phyloP scores from a whole-genome alignment of 1,284 basidiomycete species.

The Coniferiporia weirii region DNA sequence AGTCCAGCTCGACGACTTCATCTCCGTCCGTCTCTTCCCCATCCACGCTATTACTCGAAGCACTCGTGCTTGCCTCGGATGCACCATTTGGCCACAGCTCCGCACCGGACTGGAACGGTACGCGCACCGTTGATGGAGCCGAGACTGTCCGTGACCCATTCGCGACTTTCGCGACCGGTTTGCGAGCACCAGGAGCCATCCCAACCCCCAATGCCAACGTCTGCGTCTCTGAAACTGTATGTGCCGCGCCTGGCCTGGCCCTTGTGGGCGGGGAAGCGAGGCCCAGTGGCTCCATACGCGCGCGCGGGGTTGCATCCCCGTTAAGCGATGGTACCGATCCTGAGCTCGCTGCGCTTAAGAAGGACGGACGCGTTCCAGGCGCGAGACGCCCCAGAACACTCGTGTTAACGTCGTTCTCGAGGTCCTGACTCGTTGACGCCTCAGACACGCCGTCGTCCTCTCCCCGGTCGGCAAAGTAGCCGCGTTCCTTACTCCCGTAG shows the following conservation, averaged over 20 bases:
- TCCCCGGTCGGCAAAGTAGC: conserved; percentile 17
- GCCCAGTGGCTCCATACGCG: conserved; percentile 5
- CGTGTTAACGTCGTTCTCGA: background rate
- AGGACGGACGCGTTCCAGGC: conserved; percentile 1
- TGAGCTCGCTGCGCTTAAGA: conserved; percentile 2
- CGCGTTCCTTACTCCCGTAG: conserved; percentile 9
- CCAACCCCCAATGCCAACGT: background rate
- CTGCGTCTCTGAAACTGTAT: background rate
- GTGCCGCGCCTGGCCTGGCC: background rate
- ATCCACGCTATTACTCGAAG: background rate
- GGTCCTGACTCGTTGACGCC: conserved; percentile 7
- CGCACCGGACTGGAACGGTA: conserved; percentile 12
- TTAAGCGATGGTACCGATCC: conserved; percentile 3
- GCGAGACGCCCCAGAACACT: conserved; percentile 1
- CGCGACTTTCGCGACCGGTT: background rate
- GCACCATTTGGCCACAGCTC: conserved; percentile 15
- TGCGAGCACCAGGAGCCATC: background rate
- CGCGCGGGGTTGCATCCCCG: conserved; percentile 17
- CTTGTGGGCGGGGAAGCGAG: conserved; percentile 3
- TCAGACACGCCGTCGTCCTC: conserved; percentile 15
- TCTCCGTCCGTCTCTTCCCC: background rate
- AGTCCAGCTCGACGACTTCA: conserved; percentile 18
- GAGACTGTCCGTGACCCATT: background rate
- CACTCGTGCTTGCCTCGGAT: background rate
- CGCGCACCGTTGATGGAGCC: background rate